Evolutionary conservation across 306 rosid genomes (phyloP), one percentile per base, ranked within the genome.

Genomic region (Rosa rugosa): DNA sequence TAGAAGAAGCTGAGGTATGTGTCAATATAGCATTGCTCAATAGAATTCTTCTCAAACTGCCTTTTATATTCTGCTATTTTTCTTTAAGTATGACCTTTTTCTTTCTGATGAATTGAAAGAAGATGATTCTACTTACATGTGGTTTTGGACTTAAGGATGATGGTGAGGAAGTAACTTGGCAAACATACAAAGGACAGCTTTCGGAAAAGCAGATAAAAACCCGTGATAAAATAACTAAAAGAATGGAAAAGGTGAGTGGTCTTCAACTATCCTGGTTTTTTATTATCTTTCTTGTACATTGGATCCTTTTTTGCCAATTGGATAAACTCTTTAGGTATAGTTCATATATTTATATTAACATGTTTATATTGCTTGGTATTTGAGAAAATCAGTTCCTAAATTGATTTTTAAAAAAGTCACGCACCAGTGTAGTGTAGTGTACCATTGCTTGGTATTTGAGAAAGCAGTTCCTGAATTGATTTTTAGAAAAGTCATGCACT

Each of bases 161-260:
- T 67, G 89, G 68, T 75, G 97, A 94, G 6, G 98, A 94, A 83
- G 83, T 94, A 71, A 94, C 98, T 4, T 94, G 98, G 98, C 97
- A 94, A 83, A 81, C 93, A n/a, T 92, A 85, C 85, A 92, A 87
- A 85, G 98, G 98, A 25, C 93, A 88, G 83, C 93, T 94, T 72
- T 91, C 97, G 13, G 98, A 94, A 56, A 94, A 85, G 84, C 98
- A 92, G 84, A 93, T 87, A 80, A 94, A 90, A 88, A 92, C 97
- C 64, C 97, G 92, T 56, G 97, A 89, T 42, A 94, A 94, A 81
- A 62, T 94, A 80, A 76, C 87, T 46, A 94, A 94, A 89, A 92
- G 98, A 84, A 85, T 89, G 81, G 98, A 91, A 85, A 94, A 92
- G 92, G 98, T 77, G 67, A 27, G 31, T 27, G 31, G 31, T 27